Percentiles rank a stretch among this genome's conserved stretches.
Conservation (phyloP, 1,284 basidiomycete genomes). For the Malassezia pachydermatis region DNA sequence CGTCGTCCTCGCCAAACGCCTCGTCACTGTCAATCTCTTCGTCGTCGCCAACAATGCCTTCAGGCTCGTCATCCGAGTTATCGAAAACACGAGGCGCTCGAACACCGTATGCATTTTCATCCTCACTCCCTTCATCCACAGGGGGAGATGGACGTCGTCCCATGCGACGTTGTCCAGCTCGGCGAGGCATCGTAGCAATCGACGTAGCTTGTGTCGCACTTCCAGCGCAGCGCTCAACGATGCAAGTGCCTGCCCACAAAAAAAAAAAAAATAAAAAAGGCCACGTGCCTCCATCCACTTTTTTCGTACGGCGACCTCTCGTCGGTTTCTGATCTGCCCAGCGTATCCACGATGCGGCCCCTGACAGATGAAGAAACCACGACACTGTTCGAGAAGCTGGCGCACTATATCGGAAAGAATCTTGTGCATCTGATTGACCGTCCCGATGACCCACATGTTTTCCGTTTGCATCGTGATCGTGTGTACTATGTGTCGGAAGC, state of each 20-base stretch:
- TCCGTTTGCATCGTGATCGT: slow-evolving; percentile 48
- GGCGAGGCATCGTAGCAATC: not conserved
- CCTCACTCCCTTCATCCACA: not conserved
- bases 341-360: slow-evolving; percentile 49
- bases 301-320: not conserved
- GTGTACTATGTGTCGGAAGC: slow-evolving; percentile 44
- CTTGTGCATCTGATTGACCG: slow-evolving; percentile 57
- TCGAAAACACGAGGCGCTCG: slow-evolving; percentile 29
- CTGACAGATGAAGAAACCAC: slow-evolving; percentile 48
- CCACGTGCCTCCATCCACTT: not conserved
- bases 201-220: too few species aligned
- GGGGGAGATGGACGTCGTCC: not conserved
- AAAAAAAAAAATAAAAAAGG: not conserved
- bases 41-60: slow-evolving; percentile 30
- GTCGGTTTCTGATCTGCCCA: not conserved
- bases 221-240: too few species aligned
- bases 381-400: slow-evolving; percentile 75
- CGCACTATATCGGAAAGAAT: slow-evolving; percentile 85
- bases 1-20: slow-evolving; percentile 43
- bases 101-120: slow-evolving; percentile 6
- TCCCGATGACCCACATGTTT: slow-evolving; percentile 43
- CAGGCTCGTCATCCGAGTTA: slow-evolving; percentile 32
- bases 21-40: slow-evolving; percentile 46
- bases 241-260: not conserved
- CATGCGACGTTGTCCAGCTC: not conserved